Base-by-base conservation (phyloP, 2,329 filamentous ascomycete genomes). In the Myotisia sp. region DNA sequence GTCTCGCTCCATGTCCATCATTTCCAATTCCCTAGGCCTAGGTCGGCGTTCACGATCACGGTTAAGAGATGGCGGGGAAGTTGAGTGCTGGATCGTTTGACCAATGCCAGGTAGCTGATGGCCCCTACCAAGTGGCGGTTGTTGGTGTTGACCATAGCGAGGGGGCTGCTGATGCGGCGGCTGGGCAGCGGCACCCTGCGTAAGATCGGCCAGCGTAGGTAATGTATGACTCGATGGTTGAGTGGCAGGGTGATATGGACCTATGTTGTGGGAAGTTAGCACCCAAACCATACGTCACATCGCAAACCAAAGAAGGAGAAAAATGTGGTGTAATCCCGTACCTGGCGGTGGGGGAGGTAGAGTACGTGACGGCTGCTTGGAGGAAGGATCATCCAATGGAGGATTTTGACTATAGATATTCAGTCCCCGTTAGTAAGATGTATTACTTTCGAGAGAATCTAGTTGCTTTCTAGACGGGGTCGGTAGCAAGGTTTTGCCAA, bases 21-120 rank as follows among this genome's bases (percentile, higher is more conserved):
- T 53, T 32, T 71, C 65, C 55, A 72, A 64, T 55, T 69, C 63
- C 51, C 66, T 30, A 9, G 42, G 40, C 19, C 42, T 42, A 18
- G 70, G 63, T 44, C 74, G 69, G 37, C 68, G 63, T 45, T 61
- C 58, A 21, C 55, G 56, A 33, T 61, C 56, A 40, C 59, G 51
- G 43, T 60, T 58, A 37, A 64, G 37, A 39, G 56, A 45, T 31
- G 49, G 16, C 45, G 62, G 50, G 10, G 59, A 52, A 36, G 58
- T 57, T 26, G 59, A 49, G 33, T 61, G 58, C 37, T 56, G 54
- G 52, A 61, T 61, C 14, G 56, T 52, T 36, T 59, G 58, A 3
- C 52, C 52, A 27, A 61, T 59, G 8, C 54, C 58, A 4, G 58
- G 57, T 22, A 60, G 49, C 13, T 56, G 52, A 33, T 61, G 58